These are phyloP conservation scores for Panellus pusillus DNA, from an alignment of 768 basidiomycete genomes.

Conservation along the genomic window DNA sequence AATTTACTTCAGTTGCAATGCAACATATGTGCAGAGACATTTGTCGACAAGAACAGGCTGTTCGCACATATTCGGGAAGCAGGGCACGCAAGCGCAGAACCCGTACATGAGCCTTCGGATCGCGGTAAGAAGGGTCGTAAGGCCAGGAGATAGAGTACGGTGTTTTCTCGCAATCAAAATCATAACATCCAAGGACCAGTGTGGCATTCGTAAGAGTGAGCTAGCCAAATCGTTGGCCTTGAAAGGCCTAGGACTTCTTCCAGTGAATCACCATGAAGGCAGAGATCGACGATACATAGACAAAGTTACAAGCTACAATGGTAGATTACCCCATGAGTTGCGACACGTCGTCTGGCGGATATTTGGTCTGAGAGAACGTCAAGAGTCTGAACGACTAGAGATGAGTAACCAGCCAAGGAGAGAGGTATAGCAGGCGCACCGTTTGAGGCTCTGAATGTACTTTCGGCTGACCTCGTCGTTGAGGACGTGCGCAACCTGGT, in stretches of 20 bases:
- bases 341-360: constrained; percentile 89
- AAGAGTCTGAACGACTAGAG: constrained; percentile 58
- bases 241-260: too few species aligned
- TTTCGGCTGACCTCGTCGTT: constrained; percentile 99
- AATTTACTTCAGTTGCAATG: constrained; percentile 44
- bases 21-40: constrained; percentile 65
- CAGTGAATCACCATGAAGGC: too few species aligned
- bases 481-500: constrained; percentile 96
- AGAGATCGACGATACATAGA: not conserved
- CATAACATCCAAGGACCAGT: too few species aligned
- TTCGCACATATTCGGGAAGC: constrained; percentile 71
- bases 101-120: constrained; percentile 28
- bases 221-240: too few species aligned
- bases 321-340: constrained; percentile 80
- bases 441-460: constrained; percentile 96
- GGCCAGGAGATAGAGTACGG: constrained; percentile 28
- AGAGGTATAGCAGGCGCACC: constrained; percentile 47
- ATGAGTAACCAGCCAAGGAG: not conserved
- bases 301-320: not conserved
- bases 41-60: constrained; percentile 69
- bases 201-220: too few species aligned
- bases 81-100: constrained; percentile 63
- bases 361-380: constrained; percentile 95
- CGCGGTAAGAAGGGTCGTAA: constrained; percentile 41
- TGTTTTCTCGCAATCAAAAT: too few species aligned